phyloP scores from a whole-genome alignment of 768 basidiomycete genomes.

The Polyporus arcularius region DNA sequence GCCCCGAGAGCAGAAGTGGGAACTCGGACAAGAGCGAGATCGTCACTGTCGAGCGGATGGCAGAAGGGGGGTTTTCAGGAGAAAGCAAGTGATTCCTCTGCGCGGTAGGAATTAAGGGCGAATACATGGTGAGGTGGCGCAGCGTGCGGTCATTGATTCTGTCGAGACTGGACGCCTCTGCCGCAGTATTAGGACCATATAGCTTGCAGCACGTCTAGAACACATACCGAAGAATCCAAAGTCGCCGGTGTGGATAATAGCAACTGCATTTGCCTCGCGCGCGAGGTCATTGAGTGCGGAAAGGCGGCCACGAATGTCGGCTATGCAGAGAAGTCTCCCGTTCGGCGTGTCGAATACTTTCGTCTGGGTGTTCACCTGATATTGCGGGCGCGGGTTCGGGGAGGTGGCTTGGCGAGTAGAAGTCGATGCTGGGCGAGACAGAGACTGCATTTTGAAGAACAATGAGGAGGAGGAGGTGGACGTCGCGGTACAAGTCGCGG shows the following conservation, averaged over 20 bases:
- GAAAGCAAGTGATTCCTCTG: conserved; percentile 79
- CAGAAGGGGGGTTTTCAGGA: conserved; percentile 64
- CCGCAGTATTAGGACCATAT: not conserved
- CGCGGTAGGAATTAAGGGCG: conserved; percentile 84
- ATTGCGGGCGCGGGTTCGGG: conserved; percentile 49
- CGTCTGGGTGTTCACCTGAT: conserved; percentile 72
- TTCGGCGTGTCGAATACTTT: conserved; percentile 77
- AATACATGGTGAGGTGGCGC: conserved; percentile 95
- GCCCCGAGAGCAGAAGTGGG: conserved; percentile 85
- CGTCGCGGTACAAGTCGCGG: not conserved
- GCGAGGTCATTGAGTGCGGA: conserved; percentile 91
- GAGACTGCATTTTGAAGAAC: conserved; percentile 50
- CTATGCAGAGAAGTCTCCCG: conserved; percentile 90
- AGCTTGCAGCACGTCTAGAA: not conserved
- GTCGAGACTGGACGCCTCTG: conserved; percentile 79
- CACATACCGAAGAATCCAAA: conserved; percentile 93
- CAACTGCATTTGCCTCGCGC: conserved; percentile 82
- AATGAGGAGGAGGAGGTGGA: not conserved
- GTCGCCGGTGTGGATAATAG: conserved; percentile 97
- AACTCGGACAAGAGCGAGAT: conserved; percentile 91
- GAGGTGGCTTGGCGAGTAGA: conserved; percentile 60
- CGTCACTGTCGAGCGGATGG: conserved; percentile 73
- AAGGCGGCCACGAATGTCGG: conserved; percentile 88
- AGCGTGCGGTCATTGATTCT: conserved; percentile 95
- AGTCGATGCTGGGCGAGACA: conserved; percentile 59